Percentiles rank a stretch among this genome's conserved stretches.
Conservation (phyloP, 2,329 filamentous ascomycete species). For the Penicillium concentricum region DNA sequence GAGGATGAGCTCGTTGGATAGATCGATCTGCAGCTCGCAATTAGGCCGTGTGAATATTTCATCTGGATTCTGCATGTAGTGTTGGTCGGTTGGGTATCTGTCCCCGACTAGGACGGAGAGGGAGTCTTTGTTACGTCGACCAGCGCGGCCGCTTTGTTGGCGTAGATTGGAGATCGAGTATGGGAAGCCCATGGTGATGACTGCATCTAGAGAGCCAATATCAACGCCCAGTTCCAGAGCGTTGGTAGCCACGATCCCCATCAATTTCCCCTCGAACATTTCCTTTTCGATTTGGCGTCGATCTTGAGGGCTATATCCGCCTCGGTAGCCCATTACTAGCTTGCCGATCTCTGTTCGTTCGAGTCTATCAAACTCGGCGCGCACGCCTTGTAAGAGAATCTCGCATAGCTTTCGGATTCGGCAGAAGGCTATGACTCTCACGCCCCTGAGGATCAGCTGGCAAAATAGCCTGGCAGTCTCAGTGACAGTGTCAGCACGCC, state of each 20-base stretch:
- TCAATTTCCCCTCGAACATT: slow-evolving; percentile 93
- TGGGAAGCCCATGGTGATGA: slow-evolving; percentile 90
- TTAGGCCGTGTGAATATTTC: slow-evolving; percentile 90
- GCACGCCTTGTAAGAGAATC: slow-evolving; percentile 74
- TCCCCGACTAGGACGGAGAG: slow-evolving; percentile 87
- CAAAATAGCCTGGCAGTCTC: slow-evolving; percentile 92
- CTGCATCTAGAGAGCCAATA: slow-evolving; percentile 89
- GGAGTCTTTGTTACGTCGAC: slow-evolving; percentile 88
- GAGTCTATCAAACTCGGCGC: slow-evolving; percentile 69
- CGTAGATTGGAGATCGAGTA: slow-evolving; percentile 93
- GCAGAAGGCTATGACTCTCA: slow-evolving; percentile 91
- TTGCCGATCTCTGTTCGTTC: slow-evolving; percentile 72
- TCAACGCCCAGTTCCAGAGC: slow-evolving; percentile 93
- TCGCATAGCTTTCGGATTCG: slow-evolving; percentile 86
- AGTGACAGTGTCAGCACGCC: slow-evolving; percentile 75
- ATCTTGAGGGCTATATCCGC: slow-evolving; percentile 91
- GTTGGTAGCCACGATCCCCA: slow-evolving; percentile 91
- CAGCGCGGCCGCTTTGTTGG: slow-evolving; percentile 91
- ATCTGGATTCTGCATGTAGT: slow-evolving; percentile 95
- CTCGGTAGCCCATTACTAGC: slow-evolving; percentile 91
- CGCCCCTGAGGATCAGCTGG: slow-evolving; percentile 81
- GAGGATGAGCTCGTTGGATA: slow-evolving; percentile 85
- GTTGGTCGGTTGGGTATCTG: slow-evolving; percentile 84
- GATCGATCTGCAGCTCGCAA: slow-evolving; percentile 81
- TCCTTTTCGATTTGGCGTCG: slow-evolving; percentile 83